Conservation (phyloP, 2,329 filamentous ascomycete species). For the Epichloe baconii region DNA sequence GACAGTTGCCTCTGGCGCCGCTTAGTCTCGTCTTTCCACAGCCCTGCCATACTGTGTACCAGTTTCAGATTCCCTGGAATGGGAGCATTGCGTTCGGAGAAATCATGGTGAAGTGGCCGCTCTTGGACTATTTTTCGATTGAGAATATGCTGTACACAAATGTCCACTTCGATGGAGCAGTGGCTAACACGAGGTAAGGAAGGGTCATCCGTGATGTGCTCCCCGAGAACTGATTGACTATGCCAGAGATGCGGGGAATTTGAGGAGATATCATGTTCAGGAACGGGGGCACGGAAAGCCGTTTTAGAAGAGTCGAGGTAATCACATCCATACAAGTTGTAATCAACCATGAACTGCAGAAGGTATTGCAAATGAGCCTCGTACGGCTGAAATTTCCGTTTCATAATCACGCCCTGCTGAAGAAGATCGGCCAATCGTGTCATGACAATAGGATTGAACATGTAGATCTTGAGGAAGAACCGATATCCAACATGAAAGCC, state of each 20-base stretch:
- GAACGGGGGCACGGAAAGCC: conserved; percentile 64
- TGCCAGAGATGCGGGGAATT: conserved; percentile 64
- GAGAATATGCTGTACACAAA: conserved; percentile 75
- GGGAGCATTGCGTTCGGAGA: conserved; percentile 58
- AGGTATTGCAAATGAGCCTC: conserved; percentile 89
- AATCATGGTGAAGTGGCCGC: conserved; percentile 75
- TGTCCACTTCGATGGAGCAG: conserved; percentile 79
- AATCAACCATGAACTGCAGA: conserved; percentile 96
- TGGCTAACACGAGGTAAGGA: conserved; percentile 68
- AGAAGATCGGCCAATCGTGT: conserved; percentile 78
- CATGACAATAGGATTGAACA: conserved; percentile 78
- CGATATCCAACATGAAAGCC: conserved; percentile 88
- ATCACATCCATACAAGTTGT: conserved; percentile 89
- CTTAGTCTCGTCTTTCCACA: conserved; percentile 84
- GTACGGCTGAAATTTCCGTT: conserved; percentile 74
- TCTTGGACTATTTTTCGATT: conserved; percentile 67
- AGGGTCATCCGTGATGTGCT: conserved; percentile 38
- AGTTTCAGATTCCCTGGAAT: conserved; percentile 59
- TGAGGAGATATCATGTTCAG: conserved; percentile 48
- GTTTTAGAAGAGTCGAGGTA: conserved; percentile 65
- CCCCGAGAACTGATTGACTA: conserved; percentile 50
- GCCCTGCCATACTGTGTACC: conserved; percentile 82
- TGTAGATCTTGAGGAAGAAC: conserved; percentile 87
- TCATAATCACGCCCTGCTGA: conserved; percentile 77
- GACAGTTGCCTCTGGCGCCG: conserved; percentile 63